A percentile compares a stretch with the other conserved stretches of the same genome.
Evolutionary conservation across 129 eudicot genomes (phyloP).

Genomic region (Centella asiatica): DNA sequence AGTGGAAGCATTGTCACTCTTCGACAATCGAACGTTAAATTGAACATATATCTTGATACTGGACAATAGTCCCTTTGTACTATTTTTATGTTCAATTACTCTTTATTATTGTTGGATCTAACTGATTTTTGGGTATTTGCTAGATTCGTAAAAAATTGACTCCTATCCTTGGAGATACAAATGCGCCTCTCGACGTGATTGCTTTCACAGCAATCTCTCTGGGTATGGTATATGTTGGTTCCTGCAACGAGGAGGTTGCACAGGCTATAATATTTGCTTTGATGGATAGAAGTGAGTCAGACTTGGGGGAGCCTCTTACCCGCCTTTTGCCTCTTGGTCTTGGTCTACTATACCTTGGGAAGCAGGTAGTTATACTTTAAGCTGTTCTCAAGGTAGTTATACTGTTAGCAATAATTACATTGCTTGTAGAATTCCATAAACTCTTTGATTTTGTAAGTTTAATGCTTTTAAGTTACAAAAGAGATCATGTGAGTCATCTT

Average conservation of each 20-base stretch:
- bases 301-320: conserved; percentile 78
- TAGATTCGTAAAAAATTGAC: conserved; percentile 67
- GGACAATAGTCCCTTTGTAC: neutral
- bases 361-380: conserved; percentile 48
- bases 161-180: conserved; percentile 74
- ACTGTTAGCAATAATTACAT: neutral
- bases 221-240: conserved; percentile 92
- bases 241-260: conserved; percentile 93
- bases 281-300: conserved; percentile 90
- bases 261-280: conserved; percentile 91
- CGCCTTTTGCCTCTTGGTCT: conserved; percentile 76
- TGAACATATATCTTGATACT: neutral
- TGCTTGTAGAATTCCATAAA: no score
- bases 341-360: conserved; percentile 93
- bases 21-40: neutral
- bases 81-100: neutral
- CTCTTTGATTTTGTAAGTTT: no score
- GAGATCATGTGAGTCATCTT: no score
- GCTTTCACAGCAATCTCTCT: conserved; percentile 81
- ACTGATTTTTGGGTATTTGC: conserved; percentile 6
- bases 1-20: neutral
- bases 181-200: conserved; percentile 80
- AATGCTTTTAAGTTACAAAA: no score
- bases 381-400: neutral
- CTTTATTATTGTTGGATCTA: neutral